Evolutionary conservation across 2,329 filamentous ascomycete species (phyloP), one percentile per base, ranked within the genome.

Genomic region (Fusarium sp.): DNA sequence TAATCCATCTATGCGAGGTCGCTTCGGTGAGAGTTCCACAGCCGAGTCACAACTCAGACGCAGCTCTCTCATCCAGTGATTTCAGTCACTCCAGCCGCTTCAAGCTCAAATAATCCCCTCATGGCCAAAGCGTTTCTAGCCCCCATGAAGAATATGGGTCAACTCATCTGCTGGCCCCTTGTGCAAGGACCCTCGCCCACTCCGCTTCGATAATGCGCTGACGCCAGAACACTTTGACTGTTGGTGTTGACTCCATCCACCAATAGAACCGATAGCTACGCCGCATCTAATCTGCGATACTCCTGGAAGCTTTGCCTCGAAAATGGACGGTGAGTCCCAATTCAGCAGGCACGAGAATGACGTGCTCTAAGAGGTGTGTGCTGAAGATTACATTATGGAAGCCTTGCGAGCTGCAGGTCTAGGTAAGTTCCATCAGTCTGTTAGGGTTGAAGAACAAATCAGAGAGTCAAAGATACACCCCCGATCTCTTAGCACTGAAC

Each of bases 211-310:
- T 55, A 70, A 69, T 51, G 58, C 48, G 56, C 65, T 67, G 42
- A 69, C 59, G 56, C 41, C 55, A 48, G 61, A 65, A 41, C 35
- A 31, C 33, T 51, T 54, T 38, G 33, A 47, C 28, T 52, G 41
- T 47, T 47, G 57, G 26, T 45, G 33, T 42, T 47, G 31, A 51
- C 45, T 68, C 60, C 48, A 52, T 69, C 68, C 72, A 69, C 72
- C 72, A 72, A 75, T 74, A 28, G 31, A 38, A 57, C 58, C 11
- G 44, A 45, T 35, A 24, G 57, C 64, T 54, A 62, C 41, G 33
- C 65, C 54, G 45, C 56, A 75, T 69, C 55, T 73, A 63, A 73
- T 74, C 57, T 73, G 71, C 66, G 66, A 67, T 57, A 58, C 36
- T 63, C 45, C 24, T 52, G 12, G 44, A 64, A 42, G 42, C 17